A percentile compares a stretch with the other conserved stretches of the same genome.
Evolutionary conservation across 176 grass and related monocot species (phyloP).

Genomic region (Musa acuminata): DNA sequence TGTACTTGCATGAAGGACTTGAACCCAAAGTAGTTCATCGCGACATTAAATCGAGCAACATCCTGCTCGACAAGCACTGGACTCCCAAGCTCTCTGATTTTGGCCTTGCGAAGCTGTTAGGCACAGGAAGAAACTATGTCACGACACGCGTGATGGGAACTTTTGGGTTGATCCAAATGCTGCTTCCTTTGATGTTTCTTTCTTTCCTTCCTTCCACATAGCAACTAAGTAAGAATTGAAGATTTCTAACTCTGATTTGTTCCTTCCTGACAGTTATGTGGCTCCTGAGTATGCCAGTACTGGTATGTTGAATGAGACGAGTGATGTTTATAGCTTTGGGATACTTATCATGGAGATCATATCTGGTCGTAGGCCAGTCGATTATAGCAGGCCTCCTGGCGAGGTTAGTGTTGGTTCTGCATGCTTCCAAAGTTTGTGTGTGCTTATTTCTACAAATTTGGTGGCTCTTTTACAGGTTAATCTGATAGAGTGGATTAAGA

Average conservation of each 20-base stretch:
- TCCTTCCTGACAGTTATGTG: constrained; percentile 61
- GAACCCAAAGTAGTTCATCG: constrained; percentile 97
- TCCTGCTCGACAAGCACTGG: constrained; percentile 88
- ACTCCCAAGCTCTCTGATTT: constrained; percentile 96
- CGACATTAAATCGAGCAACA: constrained; percentile 97
- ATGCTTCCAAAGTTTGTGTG: constrained; percentile 8
- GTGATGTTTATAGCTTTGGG: constrained; percentile 94
- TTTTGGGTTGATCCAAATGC: constrained; percentile 58
- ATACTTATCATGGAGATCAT: constrained; percentile 98
- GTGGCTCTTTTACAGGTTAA: constrained; percentile 54
- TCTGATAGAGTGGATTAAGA: constrained; percentile 98
- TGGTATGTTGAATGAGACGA: constrained; percentile 94
- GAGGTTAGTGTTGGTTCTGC: constrained; percentile 45
- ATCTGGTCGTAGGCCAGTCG: constrained; percentile 77
- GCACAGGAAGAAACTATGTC: constrained; percentile 83
- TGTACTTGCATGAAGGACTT: constrained; percentile 96
- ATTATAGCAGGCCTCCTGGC: constrained; percentile 79
- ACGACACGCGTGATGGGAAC: constrained; percentile 98
- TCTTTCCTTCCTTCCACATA: no score
- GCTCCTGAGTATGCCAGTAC: constrained; percentile 96
- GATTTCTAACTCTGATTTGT: constrained; percentile 2
- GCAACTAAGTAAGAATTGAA: neutral
- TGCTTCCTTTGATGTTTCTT: neutral
- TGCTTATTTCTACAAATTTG: neutral
- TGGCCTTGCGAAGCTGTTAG: constrained; percentile 86